Evolutionary conservation across 1,284 basidiomycete genomes (phyloP), one percentile per base, ranked within the genome.

Genomic region (Termitomyces sp.): DNA sequence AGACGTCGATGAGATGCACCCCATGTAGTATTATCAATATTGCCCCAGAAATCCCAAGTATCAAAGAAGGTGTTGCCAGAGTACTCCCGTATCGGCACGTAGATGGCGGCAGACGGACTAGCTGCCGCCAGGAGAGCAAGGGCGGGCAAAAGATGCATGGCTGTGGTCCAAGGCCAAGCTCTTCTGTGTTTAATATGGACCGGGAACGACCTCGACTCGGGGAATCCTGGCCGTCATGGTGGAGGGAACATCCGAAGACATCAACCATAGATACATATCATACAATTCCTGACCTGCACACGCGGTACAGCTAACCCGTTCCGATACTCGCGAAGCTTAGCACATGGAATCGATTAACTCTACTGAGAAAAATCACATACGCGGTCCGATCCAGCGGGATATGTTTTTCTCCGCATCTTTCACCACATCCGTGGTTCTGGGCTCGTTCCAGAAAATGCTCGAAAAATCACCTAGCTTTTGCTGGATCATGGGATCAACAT

Each of bases 1-100:
- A n/a, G 15, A 39, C 6, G 24, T 5, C 30, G 15, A 39, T 8
- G n/a, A 6, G 26, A 71, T 79, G 55, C 60, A 85, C 83, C 82
- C 67, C 78, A 77, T 0, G 84, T 86, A 41, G 83, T 75, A 58
- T 85, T 83, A 59, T 86, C 83, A 55, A 78, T 78, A 51, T 67
- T 72, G 0, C 79, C 80, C 61, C 78, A 83, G 63, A 78, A 86
- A 47, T 80, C 76, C 79, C 81, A 86, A 17, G 72, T 69, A 58
- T 81, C 73, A 64, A 86, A 86, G 68, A 86, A 88, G 7, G 67
- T 71, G 17, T 63, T 44, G 3, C 82, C 82, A 13, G 76, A 70
- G 60, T 83, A 81, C 55, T 80, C 76, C 50, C 72, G 72, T 5
- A 78, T 63, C 5, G 80, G 72, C 21, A 70, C 66, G 59, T 78